phyloP scores from a whole-genome alignment of 2,329 filamentous ascomycete species.

The Curvularia eragrostidis region DNA sequence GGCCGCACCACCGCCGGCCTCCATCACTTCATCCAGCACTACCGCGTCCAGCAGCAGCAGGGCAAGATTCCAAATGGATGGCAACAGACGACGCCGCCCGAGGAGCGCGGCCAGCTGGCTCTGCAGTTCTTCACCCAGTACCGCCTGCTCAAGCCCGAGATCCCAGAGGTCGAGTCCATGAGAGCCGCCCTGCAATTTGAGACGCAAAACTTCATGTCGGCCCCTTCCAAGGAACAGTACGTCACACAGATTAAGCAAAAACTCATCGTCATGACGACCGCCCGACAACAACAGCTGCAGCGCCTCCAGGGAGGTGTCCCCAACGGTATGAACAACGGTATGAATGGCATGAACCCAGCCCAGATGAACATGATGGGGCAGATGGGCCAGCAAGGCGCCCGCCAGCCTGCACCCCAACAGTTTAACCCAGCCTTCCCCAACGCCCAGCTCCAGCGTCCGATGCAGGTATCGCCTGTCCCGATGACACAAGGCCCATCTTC shows the following conservation, averaged over 20 bases:
- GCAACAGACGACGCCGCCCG: conserved; percentile 41
- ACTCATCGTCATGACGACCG: conserved; percentile 37
- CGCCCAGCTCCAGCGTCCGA: conserved; percentile 58
- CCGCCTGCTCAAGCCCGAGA: conserved; percentile 43
- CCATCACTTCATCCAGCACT: conserved; percentile 39
- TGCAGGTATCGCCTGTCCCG: conserved; percentile 59
- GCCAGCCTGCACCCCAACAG: conserved; percentile 53
- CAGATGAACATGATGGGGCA: conserved; percentile 50
- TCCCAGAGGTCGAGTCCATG: conserved; percentile 38
- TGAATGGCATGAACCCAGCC: conserved; percentile 40
- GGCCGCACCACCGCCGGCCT: conserved; percentile 27
- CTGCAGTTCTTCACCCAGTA: conserved; percentile 45
- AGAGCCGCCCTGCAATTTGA: conserved; percentile 40
- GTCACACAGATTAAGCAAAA: conserved; percentile 38
- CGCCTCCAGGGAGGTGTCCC: conserved; percentile 32
- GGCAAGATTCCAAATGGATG: conserved; percentile 40
- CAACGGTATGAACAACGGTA: conserved; percentile 35
- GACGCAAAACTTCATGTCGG: conserved; percentile 34
- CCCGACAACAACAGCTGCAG: conserved; percentile 40
- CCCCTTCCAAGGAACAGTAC: conserved; percentile 44
- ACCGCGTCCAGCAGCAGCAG: conserved; percentile 35
- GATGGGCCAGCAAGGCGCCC: conserved; percentile 41
- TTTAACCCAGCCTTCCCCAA: conserved; percentile 54
- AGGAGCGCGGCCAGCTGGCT: conserved; percentile 43
- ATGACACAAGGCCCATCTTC: conserved; percentile 43